phyloP scores from a whole-genome alignment of 2,329 filamentous ascomycete species.

The Aureobasidium sp. region DNA sequence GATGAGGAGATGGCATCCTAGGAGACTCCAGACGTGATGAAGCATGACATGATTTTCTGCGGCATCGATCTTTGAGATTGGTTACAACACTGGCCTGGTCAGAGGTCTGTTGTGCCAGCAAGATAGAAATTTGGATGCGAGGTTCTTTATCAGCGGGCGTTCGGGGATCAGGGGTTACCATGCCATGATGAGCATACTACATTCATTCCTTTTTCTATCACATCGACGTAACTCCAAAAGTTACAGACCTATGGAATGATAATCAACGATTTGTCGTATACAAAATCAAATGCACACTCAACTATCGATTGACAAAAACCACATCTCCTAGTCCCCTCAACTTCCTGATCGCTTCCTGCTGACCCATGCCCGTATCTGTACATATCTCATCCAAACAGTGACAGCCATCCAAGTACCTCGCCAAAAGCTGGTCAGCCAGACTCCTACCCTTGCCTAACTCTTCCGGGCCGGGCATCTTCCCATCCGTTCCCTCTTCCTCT shows the following conservation, averaged over 20 bases:
- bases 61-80: background rate
- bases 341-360: constrained; percentile 60
- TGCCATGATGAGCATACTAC: background rate
- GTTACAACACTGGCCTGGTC: background rate
- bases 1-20: background rate
- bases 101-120: background rate
- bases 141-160: too few species aligned
- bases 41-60: background rate
- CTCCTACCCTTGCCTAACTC: constrained; percentile 12
- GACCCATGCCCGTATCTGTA: constrained; percentile 61
- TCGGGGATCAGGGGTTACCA: background rate
- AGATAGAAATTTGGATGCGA: background rate
- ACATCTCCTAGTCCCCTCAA: constrained; percentile 37
- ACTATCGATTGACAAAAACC: constrained; percentile 19
- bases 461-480: constrained; percentile 10
- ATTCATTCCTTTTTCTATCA: background rate
- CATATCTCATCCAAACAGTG: constrained; percentile 78
- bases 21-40: background rate
- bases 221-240: background rate
- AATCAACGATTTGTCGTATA: background rate
- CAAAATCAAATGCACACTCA: background rate
- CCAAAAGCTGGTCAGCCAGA: constrained; percentile 40
- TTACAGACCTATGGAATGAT: background rate
- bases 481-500: background rate
- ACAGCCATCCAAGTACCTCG: constrained; percentile 63